phyloP scores from a whole-genome alignment of 345 rosid genomes.

The Eutrema yunnanense region DNA sequence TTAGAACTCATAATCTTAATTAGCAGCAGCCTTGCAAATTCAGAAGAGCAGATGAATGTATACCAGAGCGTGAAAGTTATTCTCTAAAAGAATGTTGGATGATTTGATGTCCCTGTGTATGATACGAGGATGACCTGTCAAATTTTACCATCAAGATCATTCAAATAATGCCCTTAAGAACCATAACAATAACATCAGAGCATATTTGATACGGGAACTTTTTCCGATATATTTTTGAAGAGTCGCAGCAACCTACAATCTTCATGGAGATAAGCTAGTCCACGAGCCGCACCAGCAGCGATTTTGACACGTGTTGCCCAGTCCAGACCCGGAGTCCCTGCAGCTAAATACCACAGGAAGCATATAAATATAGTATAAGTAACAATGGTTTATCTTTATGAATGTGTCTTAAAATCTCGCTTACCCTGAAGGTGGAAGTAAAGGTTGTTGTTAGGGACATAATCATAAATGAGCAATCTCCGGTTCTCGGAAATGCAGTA shows the following conservation, averaged over 20 bases:
- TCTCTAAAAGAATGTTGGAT: slow-evolving; percentile 85
- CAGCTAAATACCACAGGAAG: slow-evolving; percentile 36
- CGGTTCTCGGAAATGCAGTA: slow-evolving; percentile 77
- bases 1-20: slow-evolving; percentile 15
- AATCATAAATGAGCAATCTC: slow-evolving; percentile 85
- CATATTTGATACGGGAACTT: neutral
- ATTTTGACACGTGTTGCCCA: slow-evolving; percentile 78
- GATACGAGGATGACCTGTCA: slow-evolving; percentile 84
- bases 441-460: slow-evolving; percentile 78
- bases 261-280: slow-evolving; percentile 96
- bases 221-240: neutral
- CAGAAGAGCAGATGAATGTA: slow-evolving; percentile 12
- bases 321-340: slow-evolving; percentile 53
- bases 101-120: slow-evolving; percentile 97
- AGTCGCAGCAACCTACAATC: slow-evolving; percentile 56
- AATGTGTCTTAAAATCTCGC: neutral
- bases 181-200: neutral
- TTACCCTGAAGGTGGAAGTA: slow-evolving; percentile 95
- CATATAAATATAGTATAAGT: neutral
- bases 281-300: slow-evolving; percentile 96
- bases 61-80: slow-evolving; percentile 85
- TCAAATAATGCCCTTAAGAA: neutral
- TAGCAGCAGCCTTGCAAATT: neutral
- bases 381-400: neutral
- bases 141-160: neutral